A percentile compares a stretch with the other conserved stretches of the same genome.
phyloP scores from a whole-genome alignment of 192 early-diverging fungal genomes.

The Backusella tarrabulga region DNA sequence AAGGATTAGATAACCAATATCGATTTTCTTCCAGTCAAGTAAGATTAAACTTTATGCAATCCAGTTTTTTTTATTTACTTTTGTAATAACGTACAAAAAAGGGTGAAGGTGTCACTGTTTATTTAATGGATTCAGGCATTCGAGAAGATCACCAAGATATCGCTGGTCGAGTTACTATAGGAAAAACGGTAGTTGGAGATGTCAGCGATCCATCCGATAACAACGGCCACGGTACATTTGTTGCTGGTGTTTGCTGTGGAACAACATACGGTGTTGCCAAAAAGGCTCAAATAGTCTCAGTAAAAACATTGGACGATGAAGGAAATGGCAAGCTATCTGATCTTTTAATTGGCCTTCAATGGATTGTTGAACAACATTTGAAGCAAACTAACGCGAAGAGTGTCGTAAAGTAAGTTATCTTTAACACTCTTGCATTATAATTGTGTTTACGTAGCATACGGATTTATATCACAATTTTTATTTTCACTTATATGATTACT shows the following conservation, averaged over 20 bases:
- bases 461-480: background rate
- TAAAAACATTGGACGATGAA: slow-evolving; percentile 50
- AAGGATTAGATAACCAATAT: slow-evolving; percentile 28
- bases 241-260: slow-evolving; percentile 56
- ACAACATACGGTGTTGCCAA: slow-evolving; percentile 59
- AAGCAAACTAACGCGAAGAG: slow-evolving; percentile 24
- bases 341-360: slow-evolving; percentile 48
- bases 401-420: slow-evolving; percentile 40
- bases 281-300: slow-evolving; percentile 48
- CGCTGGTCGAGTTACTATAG: slow-evolving; percentile 46
- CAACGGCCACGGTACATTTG: slow-evolving; percentile 62
- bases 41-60: background rate
- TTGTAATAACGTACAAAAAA: background rate
- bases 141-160: slow-evolving; percentile 46
- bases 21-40: slow-evolving; percentile 20
- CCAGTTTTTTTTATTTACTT: background rate
- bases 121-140: slow-evolving; percentile 87
- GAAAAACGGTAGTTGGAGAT: slow-evolving; percentile 42
- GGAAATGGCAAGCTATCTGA: slow-evolving; percentile 50
- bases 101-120: slow-evolving; percentile 84
- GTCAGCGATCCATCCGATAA: slow-evolving; percentile 31
- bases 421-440: background rate
- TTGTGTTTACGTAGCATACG: background rate
- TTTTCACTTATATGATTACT: background rate
- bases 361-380: slow-evolving; percentile 47